Base-by-base conservation (phyloP, 106 monocot species). In the Apostasia shenzhenica region DNA sequence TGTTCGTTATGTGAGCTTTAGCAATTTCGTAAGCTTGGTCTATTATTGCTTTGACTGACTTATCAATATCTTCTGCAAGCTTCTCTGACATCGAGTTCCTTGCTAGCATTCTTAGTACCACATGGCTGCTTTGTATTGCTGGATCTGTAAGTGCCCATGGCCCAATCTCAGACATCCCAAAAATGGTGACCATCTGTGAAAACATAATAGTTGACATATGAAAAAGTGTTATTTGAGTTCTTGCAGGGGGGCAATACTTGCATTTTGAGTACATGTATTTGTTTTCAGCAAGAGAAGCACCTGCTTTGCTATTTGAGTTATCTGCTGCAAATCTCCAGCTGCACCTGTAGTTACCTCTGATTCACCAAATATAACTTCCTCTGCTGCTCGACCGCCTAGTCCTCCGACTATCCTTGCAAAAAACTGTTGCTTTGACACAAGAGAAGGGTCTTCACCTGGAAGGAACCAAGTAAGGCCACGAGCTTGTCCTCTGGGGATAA, bases 381-480 rank as follows among this genome's bases (percentile, higher is more conserved):
- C 84, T 46, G 88, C 81, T 47, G 84, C 88, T 52, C 84, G 68
- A 5, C 88, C 84, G 9, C 88, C 88, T 45, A 88, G 73, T 54
- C 84, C 88, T 57, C 87, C 87, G 37, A 84, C 84, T 63, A 88
- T 88, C 73, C 81, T 72, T 12, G 87, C 87, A 76, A 88, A 81
- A 14, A 88, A 73, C 61, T 84, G 84, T 63, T 81, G 81, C 63
- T 81, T 84, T 40, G 88, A 84, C 44, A 84, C 63, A n/a, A 88
- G 71, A 67, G 76, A 63, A 62, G 78, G 84, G 54, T 88, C 88
- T 46, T 81, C 81, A 5, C 70, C 62, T 13, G 81, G 84, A 6
- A 88, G 71, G 70, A 88, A 88, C 88, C 88, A 88, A n/a, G 88
- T 88, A 66, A 88, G 81, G 42, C 88, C 88, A 9, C 81, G 84